Conservation (phyloP, 768 basidiomycete species). For the Auricularia sp. region DNA sequence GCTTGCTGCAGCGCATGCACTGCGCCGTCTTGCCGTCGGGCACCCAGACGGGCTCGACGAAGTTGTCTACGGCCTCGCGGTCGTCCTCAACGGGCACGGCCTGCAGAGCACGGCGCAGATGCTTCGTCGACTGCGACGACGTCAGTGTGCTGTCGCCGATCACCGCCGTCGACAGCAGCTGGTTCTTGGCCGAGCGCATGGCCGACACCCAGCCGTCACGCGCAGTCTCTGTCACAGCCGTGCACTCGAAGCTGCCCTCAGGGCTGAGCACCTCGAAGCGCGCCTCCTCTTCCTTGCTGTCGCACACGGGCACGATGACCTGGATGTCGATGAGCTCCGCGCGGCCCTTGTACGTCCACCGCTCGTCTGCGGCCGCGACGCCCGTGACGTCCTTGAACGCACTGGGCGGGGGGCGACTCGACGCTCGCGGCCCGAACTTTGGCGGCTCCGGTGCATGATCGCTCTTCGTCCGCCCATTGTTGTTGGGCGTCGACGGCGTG, state of each 20-base stretch:
- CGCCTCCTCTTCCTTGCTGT: conserved; percentile 24
- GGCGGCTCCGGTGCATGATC: conserved; percentile 22
- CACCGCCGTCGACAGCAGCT: conserved; percentile 55
- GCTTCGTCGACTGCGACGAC: conserved; percentile 63
- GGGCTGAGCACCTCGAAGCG: conserved; percentile 69
- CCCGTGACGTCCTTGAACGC: conserved; percentile 7
- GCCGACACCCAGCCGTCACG: conserved; percentile 56
- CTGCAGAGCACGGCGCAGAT: conserved; percentile 61
- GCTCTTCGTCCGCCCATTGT: conserved; percentile 15
- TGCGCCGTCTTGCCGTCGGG: conserved; percentile 73
- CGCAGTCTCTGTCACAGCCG: conserved; percentile 33
- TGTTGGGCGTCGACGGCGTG: not conserved
- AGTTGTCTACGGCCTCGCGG: conserved; percentile 50
- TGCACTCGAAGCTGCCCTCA: conserved; percentile 23
- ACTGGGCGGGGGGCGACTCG: conserved; percentile 22
- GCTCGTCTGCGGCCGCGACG: conserved; percentile 27
- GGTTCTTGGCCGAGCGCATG: conserved; percentile 59
- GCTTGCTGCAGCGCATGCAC: conserved; percentile 75
- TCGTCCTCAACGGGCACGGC: conserved; percentile 50
- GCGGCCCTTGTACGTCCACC: conserved; percentile 67
- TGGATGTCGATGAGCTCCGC: conserved; percentile 66
- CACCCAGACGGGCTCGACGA: conserved; percentile 88
- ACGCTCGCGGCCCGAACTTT: conserved; percentile 47
- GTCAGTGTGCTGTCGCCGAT: conserved; percentile 76
- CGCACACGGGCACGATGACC: conserved; percentile 46